Percentiles rank a stretch among this genome's conserved stretches.
Evolutionary conservation across 345 rosid genomes (phyloP).

Genomic region (Populus euphratica): DNA sequence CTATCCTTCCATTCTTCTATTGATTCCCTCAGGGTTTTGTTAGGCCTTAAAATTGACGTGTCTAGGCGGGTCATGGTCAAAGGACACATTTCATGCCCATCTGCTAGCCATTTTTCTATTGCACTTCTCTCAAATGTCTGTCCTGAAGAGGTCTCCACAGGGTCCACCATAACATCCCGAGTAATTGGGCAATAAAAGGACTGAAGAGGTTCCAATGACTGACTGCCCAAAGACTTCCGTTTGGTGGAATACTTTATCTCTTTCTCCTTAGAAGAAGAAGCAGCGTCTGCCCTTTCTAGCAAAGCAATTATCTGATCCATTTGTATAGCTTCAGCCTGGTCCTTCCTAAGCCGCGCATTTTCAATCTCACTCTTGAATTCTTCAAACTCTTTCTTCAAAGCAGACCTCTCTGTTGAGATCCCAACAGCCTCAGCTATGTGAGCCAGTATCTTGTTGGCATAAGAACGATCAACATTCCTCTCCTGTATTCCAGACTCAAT

Average conservation of each 20-base stretch:
- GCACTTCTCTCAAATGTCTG: slow-evolving; percentile 72
- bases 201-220: slow-evolving; percentile 58
- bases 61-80: slow-evolving; percentile 50
- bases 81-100: slow-evolving; percentile 58
- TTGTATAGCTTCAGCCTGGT: slow-evolving; percentile 68
- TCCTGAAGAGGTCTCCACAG: slow-evolving; percentile 74
- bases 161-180: slow-evolving; percentile 63
- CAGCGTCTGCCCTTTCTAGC: slow-evolving; percentile 64
- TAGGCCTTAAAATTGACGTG: slow-evolving; percentile 56
- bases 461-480: slow-evolving; percentile 53
- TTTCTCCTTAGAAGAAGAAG: slow-evolving; percentile 53
- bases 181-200: slow-evolving; percentile 73
- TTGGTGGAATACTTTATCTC: slow-evolving; percentile 51
- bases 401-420: slow-evolving; percentile 45
- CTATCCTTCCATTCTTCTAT: slow-evolving; percentile 79
- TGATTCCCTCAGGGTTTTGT: slow-evolving; percentile 62
- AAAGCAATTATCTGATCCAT: slow-evolving; percentile 74
- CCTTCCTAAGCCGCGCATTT: slow-evolving; percentile 51
- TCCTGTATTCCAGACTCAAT: slow-evolving; percentile 68
- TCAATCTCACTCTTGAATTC: slow-evolving; percentile 67
- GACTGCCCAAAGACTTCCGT: slow-evolving; percentile 56
- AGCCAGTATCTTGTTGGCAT: slow-evolving; percentile 53
- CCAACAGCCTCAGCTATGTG: slow-evolving; percentile 63
- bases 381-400: slow-evolving; percentile 48
- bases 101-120: slow-evolving; percentile 61